A percentile compares a stretch with the other conserved stretches of the same genome.
Evolutionary conservation across 441 rosid species (phyloP).

Genomic region (Croton laevigatus): DNA sequence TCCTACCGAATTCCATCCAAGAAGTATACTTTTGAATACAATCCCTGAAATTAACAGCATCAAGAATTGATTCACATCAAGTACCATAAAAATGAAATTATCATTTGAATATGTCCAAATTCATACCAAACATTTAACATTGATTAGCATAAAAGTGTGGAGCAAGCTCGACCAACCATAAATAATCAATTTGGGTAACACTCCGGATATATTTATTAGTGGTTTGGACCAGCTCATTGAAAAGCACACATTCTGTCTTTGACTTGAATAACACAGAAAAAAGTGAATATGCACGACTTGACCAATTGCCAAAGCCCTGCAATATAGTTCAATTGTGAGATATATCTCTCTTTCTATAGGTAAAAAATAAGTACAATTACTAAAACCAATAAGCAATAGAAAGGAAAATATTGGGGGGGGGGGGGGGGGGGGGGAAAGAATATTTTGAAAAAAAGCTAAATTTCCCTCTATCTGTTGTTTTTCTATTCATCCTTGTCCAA

Average conservation of each 20-base stretch:
- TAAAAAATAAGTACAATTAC: neutral
- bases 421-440: no score
- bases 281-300: constrained; percentile 78
- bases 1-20: neutral
- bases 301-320: constrained; percentile 89
- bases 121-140: constrained; percentile 30
- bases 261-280: constrained; percentile 70
- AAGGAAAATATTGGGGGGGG: no score
- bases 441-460: no score
- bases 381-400: no score
- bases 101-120: constrained; percentile 7
- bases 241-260: constrained; percentile 76
- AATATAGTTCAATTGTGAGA: constrained; percentile 22
- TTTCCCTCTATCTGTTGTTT: no score
- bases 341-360: neutral
- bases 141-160: constrained; percentile 68
- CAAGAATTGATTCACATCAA: neutral
- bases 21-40: neutral
- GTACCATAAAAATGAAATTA: neutral
- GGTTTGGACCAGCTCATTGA: constrained; percentile 85
- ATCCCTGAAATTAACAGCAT: neutral
- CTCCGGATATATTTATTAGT: constrained; percentile 75
- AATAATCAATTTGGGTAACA: constrained; percentile 64
- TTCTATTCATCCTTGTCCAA: no score
- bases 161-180: constrained; percentile 88